Evolutionary conservation across 2,329 filamentous ascomycete genomes (phyloP), one percentile per base, ranked within the genome.

Genomic region (Verticillium dahliae): DNA sequence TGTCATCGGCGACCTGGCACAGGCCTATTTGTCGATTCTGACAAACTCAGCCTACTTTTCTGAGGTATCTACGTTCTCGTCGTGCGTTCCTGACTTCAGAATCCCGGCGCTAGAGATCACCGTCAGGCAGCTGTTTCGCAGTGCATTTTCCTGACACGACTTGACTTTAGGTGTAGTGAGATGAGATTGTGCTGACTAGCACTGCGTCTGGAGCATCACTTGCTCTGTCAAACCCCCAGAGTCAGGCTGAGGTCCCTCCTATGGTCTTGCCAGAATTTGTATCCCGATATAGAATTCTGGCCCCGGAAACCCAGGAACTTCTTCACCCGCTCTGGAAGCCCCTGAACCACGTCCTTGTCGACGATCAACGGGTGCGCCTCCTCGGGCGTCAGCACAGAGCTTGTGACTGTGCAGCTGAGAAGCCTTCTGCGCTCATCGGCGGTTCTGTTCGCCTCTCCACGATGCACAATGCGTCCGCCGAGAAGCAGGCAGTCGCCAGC

Each of bases 401-500:
- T 62, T 27, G 62, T 31, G 33, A 64, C 60, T 15, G 61, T 64
- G 58, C 60, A 64, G 55, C 60, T 59, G n/a, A 64, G 50, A 13
- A 62, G 58, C 37, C 62, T 56, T 18, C 62, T 57, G 11, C 45
- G 60, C 33, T 62, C 58, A 41, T 57, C 58, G 18, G 14, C 11
- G n/a, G 62, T 64, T 50, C 61, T 52, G 50, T 64, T 64, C 58
- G 57, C 58, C 14, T 60, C 60, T 10, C 62, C 62, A 1, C 62
- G 45, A 31, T 64, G 62, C 27, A 64, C 60, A 27, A 64, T 64
- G 45, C 60, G 54, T 1, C 60, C 60, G 11, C 62, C 62, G 5
- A 64, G 37, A 13, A 64, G 58, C 27, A 64, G 37, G n/a, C 60
- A 62, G 27, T 64, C 62, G 2, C 62, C 62, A 4, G 60, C 58